Conservation (phyloP, 768 basidiomycete species). For the Tulasnella sp. region DNA sequence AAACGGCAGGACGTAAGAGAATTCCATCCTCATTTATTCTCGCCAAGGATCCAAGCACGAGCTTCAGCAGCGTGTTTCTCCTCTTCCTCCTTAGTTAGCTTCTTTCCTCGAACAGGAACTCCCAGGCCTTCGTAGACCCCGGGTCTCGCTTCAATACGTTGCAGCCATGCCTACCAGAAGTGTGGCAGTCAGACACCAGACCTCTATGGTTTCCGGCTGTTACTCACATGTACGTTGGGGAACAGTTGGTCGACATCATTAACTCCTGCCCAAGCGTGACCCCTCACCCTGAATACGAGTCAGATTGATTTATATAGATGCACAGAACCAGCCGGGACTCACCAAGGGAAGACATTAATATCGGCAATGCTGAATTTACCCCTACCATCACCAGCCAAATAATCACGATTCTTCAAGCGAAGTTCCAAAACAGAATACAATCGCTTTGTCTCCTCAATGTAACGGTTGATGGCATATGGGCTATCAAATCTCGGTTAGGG, state of each 20-base stretch:
- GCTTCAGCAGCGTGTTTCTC: slow-evolving; percentile 23
- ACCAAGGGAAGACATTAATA: slow-evolving; percentile 56
- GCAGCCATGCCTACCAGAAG: slow-evolving; percentile 30
- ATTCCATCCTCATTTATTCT: slow-evolving; percentile 13
- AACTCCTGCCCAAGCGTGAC: slow-evolving; percentile 33
- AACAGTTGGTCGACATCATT: slow-evolving; percentile 37
- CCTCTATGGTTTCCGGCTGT: neutral
- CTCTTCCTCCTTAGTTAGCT: slow-evolving; percentile 25
- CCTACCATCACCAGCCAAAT: slow-evolving; percentile 58
- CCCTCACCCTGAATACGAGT: slow-evolving; percentile 39
- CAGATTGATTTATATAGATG: neutral
- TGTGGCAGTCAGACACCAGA: neutral
- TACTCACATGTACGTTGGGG: slow-evolving; percentile 43
- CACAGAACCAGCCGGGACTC: slow-evolving; percentile 13
- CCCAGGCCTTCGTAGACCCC: slow-evolving; percentile 27
- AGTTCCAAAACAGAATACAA: slow-evolving; percentile 75
- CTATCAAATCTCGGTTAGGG: slow-evolving; percentile 5
- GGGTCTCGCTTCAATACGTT: slow-evolving; percentile 28
- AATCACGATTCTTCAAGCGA: slow-evolving; percentile 60
- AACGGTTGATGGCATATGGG: slow-evolving; percentile 38
- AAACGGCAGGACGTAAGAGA: too few species aligned
- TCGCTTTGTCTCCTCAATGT: slow-evolving; percentile 66
- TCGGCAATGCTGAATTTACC: slow-evolving; percentile 63
- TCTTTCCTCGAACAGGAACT: slow-evolving; percentile 22
- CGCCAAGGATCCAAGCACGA: slow-evolving; percentile 21